Conservation (phyloP, 1,139 yeast species). For the Blastobotrys indianensis region DNA sequence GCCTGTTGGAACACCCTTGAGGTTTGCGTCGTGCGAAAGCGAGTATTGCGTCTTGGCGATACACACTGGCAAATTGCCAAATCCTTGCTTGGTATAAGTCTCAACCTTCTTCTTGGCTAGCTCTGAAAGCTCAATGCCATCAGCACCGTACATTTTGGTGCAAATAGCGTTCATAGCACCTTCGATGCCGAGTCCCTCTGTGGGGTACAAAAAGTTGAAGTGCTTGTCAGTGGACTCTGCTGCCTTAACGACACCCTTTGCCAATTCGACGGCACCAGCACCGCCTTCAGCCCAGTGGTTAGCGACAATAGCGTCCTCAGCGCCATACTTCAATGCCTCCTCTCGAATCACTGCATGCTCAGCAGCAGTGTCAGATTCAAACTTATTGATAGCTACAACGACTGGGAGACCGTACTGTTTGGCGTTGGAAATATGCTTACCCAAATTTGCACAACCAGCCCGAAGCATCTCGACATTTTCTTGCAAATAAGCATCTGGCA, state of each 20-base stretch:
- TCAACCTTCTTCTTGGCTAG: conserved; percentile 83
- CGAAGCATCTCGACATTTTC: conserved; percentile 82
- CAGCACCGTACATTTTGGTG: conserved; percentile 91
- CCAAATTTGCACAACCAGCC: conserved; percentile 83
- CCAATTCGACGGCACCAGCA: conserved; percentile 82
- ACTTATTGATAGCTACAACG: conserved; percentile 90
- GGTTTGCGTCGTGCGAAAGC: conserved; percentile 82
- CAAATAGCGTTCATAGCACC: conserved; percentile 82
- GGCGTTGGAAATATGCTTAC: conserved; percentile 87
- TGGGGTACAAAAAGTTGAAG: conserved; percentile 69
- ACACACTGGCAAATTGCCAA: conserved; percentile 87
- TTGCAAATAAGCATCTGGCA: conserved; percentile 76
- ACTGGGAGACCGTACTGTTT: conserved; percentile 84
- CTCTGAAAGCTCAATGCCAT: conserved; percentile 77
- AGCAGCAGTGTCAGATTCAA: conserved; percentile 76
- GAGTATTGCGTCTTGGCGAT: conserved; percentile 98
- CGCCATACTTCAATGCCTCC: conserved; percentile 87
- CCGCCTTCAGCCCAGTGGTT: conserved; percentile 99
- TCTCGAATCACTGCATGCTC: conserved; percentile 82
- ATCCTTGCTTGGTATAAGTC: conserved; percentile 82
- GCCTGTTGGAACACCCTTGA: conserved; percentile 96
- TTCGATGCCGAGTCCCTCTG: conserved; percentile 62
- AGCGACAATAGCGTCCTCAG: conserved; percentile 85
- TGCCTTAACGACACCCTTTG: conserved; percentile 76
- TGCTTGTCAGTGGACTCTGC: conserved; percentile 45